Evolutionary conservation across 2,329 filamentous ascomycete species (phyloP).

Genomic region (Cephalotrichum gorgonifer): DNA sequence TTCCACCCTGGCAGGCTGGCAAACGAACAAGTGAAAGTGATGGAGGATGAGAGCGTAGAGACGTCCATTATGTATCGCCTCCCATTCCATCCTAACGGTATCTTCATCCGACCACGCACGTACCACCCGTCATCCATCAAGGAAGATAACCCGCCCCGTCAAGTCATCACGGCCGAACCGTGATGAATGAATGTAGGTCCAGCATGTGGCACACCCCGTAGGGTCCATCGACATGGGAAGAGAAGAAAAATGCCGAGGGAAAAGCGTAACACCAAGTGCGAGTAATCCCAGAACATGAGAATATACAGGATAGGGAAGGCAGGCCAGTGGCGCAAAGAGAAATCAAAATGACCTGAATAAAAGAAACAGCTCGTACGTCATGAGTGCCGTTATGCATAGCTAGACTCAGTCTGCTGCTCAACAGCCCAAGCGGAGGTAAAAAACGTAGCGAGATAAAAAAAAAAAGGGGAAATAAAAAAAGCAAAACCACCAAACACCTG

Average conservation of each 20-base stretch:
- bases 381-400: neutral
- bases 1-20: slow-evolving; percentile 3
- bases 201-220: neutral
- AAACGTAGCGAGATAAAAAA: neutral
- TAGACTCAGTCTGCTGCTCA: slow-evolving; percentile 1
- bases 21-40: neutral
- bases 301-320: neutral
- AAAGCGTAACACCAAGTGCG: neutral
- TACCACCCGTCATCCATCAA: slow-evolving; percentile 2
- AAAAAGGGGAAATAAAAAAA: neutral
- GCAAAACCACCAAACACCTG: neutral
- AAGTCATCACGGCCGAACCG: neutral
- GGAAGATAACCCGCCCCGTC: neutral
- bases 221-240: neutral
- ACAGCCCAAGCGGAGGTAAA: neutral
- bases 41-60: neutral
- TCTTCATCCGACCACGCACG: neutral
- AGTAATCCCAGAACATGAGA: neutral
- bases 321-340: neutral
- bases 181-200: neutral
- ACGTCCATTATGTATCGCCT: neutral
- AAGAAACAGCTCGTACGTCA: neutral
- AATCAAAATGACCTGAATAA: neutral
- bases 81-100: slow-evolving; percentile 1
- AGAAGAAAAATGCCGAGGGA: neutral